Evolutionary conservation across 2,329 filamentous ascomycete species (phyloP).

Genomic region (Simplicillium aogashimaense): DNA sequence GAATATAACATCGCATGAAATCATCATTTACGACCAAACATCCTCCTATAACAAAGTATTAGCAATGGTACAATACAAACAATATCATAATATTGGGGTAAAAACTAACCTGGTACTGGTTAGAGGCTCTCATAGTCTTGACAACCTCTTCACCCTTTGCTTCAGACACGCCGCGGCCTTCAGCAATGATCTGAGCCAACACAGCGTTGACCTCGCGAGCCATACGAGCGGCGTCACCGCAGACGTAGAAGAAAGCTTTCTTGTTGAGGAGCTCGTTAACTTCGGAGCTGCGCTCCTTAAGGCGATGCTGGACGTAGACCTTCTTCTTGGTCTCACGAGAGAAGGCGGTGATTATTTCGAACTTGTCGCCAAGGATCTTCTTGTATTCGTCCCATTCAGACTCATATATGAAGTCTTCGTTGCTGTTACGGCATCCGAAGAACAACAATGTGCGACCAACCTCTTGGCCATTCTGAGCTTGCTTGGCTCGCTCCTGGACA

Average conservation of each 20-base stretch:
- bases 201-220: conserved; percentile 83
- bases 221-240: conserved; percentile 96
- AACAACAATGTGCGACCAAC: conserved; percentile 87
- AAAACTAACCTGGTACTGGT: conserved; percentile 79
- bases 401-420: conserved; percentile 89
- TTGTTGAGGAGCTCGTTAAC: conserved; percentile 79
- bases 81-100: not conserved
- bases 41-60: conserved; percentile 43
- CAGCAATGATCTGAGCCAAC: conserved; percentile 77
- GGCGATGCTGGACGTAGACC: conserved; percentile 91
- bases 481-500: conserved; percentile 82
- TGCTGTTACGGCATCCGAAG: conserved; percentile 81
- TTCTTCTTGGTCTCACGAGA: conserved; percentile 83
- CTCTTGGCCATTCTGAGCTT: conserved; percentile 67
- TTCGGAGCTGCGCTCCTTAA: conserved; percentile 73
- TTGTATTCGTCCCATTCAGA: conserved; percentile 91
- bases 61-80: too few species aligned
- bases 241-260: conserved; percentile 95
- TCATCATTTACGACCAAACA: conserved; percentile 50
- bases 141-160: conserved; percentile 92
- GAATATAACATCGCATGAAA: conserved; percentile 2
- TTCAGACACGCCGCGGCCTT: conserved; percentile 72
- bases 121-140: conserved; percentile 89
- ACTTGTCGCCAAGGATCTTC: conserved; percentile 73
- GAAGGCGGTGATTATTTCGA: conserved; percentile 87